Percentiles rank a stretch among this genome's conserved stretches.
phyloP scores from a whole-genome alignment of 2,329 filamentous ascomycete species.

The Exophiala sp. region DNA sequence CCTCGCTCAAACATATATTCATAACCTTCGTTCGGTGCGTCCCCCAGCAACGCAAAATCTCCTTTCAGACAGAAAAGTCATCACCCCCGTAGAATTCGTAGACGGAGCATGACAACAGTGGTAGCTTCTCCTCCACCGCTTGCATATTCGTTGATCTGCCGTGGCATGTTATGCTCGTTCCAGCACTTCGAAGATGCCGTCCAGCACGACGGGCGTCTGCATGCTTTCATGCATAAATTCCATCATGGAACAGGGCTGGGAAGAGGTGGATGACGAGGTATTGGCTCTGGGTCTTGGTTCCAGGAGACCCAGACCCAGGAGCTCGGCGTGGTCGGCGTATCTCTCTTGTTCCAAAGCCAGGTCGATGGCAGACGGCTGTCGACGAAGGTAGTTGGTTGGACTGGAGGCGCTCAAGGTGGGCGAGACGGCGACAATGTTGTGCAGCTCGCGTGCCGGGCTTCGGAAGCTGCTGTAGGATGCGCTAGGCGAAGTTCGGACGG shows the following conservation, averaged over 20 bases:
- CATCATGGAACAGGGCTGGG: constrained; percentile 19
- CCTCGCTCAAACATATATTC: background rate
- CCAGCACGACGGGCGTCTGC: constrained; percentile 36
- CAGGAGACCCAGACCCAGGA: constrained; percentile 39
- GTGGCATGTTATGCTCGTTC: constrained; percentile 28
- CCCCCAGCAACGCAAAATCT: background rate
- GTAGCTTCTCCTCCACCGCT: no score
- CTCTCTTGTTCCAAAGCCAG: constrained; percentile 41
- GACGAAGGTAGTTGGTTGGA: constrained; percentile 33
- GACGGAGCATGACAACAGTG: background rate
- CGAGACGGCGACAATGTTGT: constrained; percentile 20
- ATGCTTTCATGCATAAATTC: constrained; percentile 20
- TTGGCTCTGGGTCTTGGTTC: constrained; percentile 38
- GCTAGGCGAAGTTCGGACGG: constrained; percentile 29
- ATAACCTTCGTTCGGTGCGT: background rate
- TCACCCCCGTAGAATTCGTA: background rate
- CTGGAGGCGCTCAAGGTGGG: constrained; percentile 2
- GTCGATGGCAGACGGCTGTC: constrained; percentile 41
- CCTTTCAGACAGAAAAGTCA: background rate
- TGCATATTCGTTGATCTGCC: no score
- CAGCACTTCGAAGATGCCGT: constrained; percentile 45
- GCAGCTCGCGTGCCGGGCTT: constrained; percentile 30
- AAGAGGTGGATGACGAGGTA: constrained; percentile 21
- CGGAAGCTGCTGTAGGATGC: constrained; percentile 32
- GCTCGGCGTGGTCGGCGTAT: constrained; percentile 36